Evolutionary conservation across 2,329 filamentous ascomycete genomes (phyloP).

Genomic region (Epichloe elymi): DNA sequence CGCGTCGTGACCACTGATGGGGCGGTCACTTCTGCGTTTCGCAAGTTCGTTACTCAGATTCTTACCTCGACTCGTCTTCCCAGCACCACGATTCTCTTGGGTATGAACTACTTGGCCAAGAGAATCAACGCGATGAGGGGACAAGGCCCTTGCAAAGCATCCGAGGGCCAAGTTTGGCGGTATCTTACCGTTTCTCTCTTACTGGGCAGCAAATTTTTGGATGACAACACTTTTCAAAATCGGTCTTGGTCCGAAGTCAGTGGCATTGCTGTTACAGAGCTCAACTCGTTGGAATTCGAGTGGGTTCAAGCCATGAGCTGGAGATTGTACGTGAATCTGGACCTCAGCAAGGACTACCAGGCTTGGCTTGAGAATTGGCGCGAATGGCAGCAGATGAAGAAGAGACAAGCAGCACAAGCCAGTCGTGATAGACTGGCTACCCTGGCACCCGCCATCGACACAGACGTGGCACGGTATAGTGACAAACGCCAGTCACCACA

Average conservation of each 20-base stretch:
- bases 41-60: constrained; percentile 86
- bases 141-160: constrained; percentile 40
- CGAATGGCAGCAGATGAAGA: constrained; percentile 43
- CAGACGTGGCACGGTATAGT: constrained; percentile 25
- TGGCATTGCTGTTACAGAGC: constrained; percentile 69
- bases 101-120: constrained; percentile 78
- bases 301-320: constrained; percentile 77
- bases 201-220: constrained; percentile 86
- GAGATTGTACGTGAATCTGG: constrained; percentile 75
- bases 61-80: constrained; percentile 81
- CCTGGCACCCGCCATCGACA: constrained; percentile 35
- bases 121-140: constrained; percentile 62
- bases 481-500: constrained; percentile 25
- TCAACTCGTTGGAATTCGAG: constrained; percentile 76
- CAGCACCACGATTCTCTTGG: constrained; percentile 80
- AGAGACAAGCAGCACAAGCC: constrained; percentile 34
- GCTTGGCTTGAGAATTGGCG: constrained; percentile 50
- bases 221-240: constrained; percentile 97
- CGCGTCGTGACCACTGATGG: constrained; percentile 41
- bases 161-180: constrained; percentile 67
- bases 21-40: constrained; percentile 56
- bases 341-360: constrained; percentile 58
- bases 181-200: constrained; percentile 76
- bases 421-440: constrained; percentile 37
- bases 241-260: constrained; percentile 94